phyloP scores from a whole-genome alignment of 177 flowering plant species.

The Tripterygium wilfordii region DNA sequence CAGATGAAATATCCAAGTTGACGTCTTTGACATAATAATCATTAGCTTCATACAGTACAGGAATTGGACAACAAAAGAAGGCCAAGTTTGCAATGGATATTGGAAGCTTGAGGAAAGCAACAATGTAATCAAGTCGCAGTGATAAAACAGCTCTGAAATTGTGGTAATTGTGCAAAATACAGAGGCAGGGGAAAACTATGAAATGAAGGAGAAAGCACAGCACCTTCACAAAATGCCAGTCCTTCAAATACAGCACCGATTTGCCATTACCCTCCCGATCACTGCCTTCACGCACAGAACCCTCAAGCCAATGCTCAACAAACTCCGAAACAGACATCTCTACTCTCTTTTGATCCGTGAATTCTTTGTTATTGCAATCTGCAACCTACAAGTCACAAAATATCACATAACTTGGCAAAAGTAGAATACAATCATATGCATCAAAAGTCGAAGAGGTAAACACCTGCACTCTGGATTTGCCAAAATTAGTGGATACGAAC shows the following conservation, averaged over 20 bases:
- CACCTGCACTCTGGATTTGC: conserved; percentile 83
- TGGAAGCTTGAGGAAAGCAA: too few relatives aligned
- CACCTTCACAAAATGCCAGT: conserved; percentile 98
- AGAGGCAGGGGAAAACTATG: too few relatives aligned
- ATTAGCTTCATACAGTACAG: too few relatives aligned
- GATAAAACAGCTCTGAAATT: too few relatives aligned
- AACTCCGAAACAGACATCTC: conserved; percentile 86
- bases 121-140: too few relatives aligned
- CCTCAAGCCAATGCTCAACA: conserved; percentile 46
- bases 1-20: not conserved
- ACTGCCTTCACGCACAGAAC: conserved; percentile 12
- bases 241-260: conserved; percentile 72
- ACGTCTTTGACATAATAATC: not conserved
- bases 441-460: not conserved
- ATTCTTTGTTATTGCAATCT: conserved; percentile 71
- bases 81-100: too few relatives aligned
- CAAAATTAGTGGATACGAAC: conserved; percentile 68
- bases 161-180: too few relatives aligned
- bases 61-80: too few relatives aligned
- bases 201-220: not conserved
- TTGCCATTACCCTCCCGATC: conserved; percentile 11
- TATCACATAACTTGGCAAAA: not conserved
- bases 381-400: conserved; percentile 54
- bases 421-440: not conserved
- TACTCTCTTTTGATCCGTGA: conserved; percentile 76